Evolutionary conservation across 345 rosid genomes (phyloP).

Genomic region (Bruguiera parviflora): DNA sequence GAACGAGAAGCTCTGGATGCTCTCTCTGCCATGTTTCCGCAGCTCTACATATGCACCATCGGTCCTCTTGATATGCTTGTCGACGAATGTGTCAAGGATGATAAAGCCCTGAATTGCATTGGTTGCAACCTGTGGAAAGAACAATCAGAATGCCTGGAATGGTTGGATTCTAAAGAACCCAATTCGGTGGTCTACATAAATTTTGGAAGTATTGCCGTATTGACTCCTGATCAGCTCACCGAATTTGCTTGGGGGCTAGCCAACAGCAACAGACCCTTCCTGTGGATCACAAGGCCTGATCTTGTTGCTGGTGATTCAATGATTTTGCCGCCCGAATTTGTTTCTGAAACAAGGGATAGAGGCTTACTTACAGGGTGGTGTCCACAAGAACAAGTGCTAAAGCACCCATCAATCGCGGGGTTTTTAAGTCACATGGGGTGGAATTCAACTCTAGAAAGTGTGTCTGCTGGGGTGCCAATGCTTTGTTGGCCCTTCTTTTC

Average conservation of each 20-base stretch:
- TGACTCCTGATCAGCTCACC: neutral
- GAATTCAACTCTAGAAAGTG: constrained; percentile 19
- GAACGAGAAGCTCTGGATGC: constrained; percentile 28
- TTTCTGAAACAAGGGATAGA: constrained; percentile 5
- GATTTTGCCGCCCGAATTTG: constrained; percentile 1
- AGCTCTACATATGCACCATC: constrained; percentile 4
- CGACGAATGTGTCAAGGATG: neutral
- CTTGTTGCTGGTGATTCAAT: neutral
- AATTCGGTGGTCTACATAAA: constrained; percentile 10
- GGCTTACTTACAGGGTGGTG: constrained; percentile 17
- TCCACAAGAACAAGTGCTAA: constrained; percentile 14
- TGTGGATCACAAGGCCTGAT: too few relatives aligned
- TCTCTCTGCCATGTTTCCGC: constrained; percentile 15
- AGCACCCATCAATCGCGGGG: constrained; percentile 13
- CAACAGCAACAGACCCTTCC: neutral
- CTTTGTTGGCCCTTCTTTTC: constrained; percentile 18
- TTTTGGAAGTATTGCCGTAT: constrained; percentile 12
- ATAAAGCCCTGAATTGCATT: neutral
- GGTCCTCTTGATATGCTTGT: constrained; percentile 26
- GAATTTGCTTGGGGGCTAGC: constrained; percentile 24
- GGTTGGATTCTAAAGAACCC: constrained; percentile 10
- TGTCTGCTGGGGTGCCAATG: constrained; percentile 12
- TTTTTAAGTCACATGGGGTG: constrained; percentile 28
- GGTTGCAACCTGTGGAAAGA: constrained; percentile 13
- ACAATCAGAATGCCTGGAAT: neutral